Evolutionary conservation across 768 basidiomycete genomes (phyloP).

Genomic region (Collybia mongolica): DNA sequence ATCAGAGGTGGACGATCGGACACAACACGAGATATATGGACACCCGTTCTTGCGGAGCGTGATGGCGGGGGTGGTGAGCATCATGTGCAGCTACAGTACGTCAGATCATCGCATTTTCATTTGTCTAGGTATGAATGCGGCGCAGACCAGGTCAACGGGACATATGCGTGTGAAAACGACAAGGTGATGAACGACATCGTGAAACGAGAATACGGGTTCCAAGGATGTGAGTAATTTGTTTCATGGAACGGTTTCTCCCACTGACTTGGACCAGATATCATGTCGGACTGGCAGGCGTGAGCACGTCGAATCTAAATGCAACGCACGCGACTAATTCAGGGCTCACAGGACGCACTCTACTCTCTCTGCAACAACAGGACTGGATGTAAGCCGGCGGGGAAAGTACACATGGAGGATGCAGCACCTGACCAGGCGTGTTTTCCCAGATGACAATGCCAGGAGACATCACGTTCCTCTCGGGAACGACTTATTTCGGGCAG

Average conservation of each 20-base stretch:
- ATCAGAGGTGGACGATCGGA: slow-evolving; percentile 78
- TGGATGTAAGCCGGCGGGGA: slow-evolving; percentile 50
- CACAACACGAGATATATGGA: slow-evolving; percentile 73
- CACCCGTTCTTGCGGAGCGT: slow-evolving; percentile 70
- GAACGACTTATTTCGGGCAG: slow-evolving; percentile 58
- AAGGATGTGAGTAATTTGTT: slow-evolving; percentile 50
- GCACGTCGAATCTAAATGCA: too few species aligned
- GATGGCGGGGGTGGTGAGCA: slow-evolving; percentile 68
- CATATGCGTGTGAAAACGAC: slow-evolving; percentile 76
- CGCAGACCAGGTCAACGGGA: slow-evolving; percentile 63
- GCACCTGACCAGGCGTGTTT: neutral
- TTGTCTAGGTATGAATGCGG: neutral
- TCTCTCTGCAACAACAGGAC: slow-evolving; percentile 54
- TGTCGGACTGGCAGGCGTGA: slow-evolving; percentile 75
- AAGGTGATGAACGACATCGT: slow-evolving; percentile 71
- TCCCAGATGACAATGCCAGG: slow-evolving; percentile 70
- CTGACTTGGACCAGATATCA: slow-evolving; percentile 40
- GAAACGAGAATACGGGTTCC: slow-evolving; percentile 75
- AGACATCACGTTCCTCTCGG: slow-evolving; percentile 48
- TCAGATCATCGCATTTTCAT: slow-evolving; percentile 3
- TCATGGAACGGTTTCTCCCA: neutral
- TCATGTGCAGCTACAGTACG: slow-evolving; percentile 80
- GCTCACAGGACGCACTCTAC: slow-evolving; percentile 50
- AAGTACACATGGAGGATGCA: neutral
- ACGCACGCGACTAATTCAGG: too few species aligned